Evolutionary conservation across 495 filamentous ascomycete genomes (phyloP).

Genomic region (Poronia punctata): DNA sequence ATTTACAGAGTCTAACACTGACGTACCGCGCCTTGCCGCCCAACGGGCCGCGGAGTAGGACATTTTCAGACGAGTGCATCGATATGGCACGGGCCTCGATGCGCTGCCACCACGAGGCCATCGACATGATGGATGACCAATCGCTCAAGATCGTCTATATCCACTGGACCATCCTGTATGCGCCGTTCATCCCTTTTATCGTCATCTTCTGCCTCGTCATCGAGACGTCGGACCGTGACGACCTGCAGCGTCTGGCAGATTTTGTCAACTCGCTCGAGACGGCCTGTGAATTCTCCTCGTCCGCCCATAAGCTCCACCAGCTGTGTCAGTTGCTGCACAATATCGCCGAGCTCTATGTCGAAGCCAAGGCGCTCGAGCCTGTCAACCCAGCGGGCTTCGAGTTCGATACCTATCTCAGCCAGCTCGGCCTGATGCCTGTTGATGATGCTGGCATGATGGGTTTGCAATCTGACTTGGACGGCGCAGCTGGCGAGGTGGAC

Average conservation of each 20-base stretch:
- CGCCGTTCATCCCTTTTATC: constrained; percentile 63
- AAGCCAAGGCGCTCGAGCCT: constrained; percentile 47
- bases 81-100: constrained; percentile 51
- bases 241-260: constrained; percentile 45
- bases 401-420: constrained; percentile 58
- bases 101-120: constrained; percentile 45
- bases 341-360: constrained; percentile 56
- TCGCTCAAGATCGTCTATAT: constrained; percentile 50
- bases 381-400: constrained; percentile 48
- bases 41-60: constrained; percentile 30
- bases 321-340: constrained; percentile 55
- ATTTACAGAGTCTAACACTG: constrained; percentile 48
- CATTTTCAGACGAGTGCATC: constrained; percentile 54
- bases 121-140: constrained; percentile 40
- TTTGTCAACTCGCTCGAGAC: constrained; percentile 53
- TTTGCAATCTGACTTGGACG: not conserved
- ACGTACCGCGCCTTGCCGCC: constrained; percentile 57
- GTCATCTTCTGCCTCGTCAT: constrained; percentile 65
- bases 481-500: constrained; percentile 1
- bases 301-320: constrained; percentile 51
- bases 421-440: constrained; percentile 53
- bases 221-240: constrained; percentile 38
- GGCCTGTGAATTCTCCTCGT: constrained; percentile 44
- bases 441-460: constrained; percentile 15
- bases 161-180: constrained; percentile 58